Conservation (phyloP, 106 monocot species). For the Dioscorea zingiberensis region DNA sequence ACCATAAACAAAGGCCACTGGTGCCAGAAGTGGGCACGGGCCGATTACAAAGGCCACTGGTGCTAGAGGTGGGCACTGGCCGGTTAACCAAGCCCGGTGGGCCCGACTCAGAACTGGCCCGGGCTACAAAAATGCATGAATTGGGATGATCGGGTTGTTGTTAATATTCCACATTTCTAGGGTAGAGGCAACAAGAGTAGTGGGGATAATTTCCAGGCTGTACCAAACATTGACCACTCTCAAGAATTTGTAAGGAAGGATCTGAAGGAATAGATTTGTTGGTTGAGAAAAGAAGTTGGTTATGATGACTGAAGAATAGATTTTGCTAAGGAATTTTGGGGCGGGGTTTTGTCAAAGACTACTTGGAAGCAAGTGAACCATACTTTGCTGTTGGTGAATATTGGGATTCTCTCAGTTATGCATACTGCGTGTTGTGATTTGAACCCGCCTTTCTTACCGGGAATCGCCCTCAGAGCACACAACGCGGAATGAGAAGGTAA, state of each 20-base stretch:
- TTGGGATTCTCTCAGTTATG: slow-evolving; percentile 97
- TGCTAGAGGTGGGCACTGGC: no score
- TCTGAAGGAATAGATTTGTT: slow-evolving; percentile 91
- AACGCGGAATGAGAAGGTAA: no score
- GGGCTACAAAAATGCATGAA: no score
- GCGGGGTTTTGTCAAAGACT: slow-evolving; percentile 97
- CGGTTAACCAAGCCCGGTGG: no score
- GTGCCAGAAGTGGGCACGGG: no score
- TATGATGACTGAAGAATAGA: slow-evolving; percentile 97
- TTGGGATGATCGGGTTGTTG: slow-evolving; percentile 92
- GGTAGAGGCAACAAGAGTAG: slow-evolving; percentile 94
- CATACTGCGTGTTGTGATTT: no score
- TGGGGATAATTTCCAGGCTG: slow-evolving; percentile 95
- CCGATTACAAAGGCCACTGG: no score
- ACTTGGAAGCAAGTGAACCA: slow-evolving; percentile 77
- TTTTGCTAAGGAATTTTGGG: slow-evolving; percentile 95
- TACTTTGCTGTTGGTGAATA: slow-evolving; percentile 93
- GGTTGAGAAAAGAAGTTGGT: slow-evolving; percentile 91
- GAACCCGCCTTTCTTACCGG: no score
- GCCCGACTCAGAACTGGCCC: no score
- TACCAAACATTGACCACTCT: slow-evolving; percentile 97
- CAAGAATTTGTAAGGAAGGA: slow-evolving; percentile 97
- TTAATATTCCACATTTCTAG: slow-evolving; percentile 98
- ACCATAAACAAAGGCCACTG: no score
- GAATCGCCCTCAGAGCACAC: no score